Percentiles rank a stretch among this genome's conserved stretches.
Conservation (phyloP, 495 filamentous ascomycete genomes). For the Aspergillus ostianus region DNA sequence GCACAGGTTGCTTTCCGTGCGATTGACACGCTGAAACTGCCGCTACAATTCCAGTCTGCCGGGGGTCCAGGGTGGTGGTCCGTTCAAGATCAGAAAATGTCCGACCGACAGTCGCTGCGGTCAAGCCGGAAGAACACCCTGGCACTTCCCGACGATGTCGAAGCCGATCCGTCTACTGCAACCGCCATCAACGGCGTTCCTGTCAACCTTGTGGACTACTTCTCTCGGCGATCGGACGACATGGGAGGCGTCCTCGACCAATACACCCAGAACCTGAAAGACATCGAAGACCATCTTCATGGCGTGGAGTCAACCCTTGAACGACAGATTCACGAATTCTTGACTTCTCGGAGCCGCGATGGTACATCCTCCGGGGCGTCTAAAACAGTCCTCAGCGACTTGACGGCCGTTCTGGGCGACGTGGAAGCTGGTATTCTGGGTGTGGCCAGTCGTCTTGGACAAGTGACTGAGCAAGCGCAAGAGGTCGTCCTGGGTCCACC, state of each 20-base stretch:
- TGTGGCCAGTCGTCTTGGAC: conserved; percentile 69
- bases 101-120: conserved; percentile 39
- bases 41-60: conserved; percentile 64
- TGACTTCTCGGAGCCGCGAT: conserved; percentile 53
- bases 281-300: conserved; percentile 80
- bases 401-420: conserved; percentile 68
- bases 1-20: conserved; percentile 72
- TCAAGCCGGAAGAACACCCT: conserved; percentile 45
- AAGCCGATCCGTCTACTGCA: conserved; percentile 51
- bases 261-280: conserved; percentile 67
- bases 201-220: conserved; percentile 70
- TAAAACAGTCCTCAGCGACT: conserved; percentile 51
- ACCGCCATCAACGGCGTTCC: conserved; percentile 41
- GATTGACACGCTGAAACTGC: conserved; percentile 73
- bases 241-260: conserved; percentile 63
- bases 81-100: conserved; percentile 42
- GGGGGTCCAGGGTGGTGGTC: conserved; percentile 46
- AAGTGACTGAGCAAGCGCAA: conserved; percentile 67
- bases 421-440: conserved; percentile 77
- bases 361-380: conserved; percentile 41
- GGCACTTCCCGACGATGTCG: conserved; percentile 55
- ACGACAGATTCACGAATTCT: conserved; percentile 67
- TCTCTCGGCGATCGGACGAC: conserved; percentile 68
- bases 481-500: conserved; percentile 59
- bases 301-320: conserved; percentile 69